Evolutionary conservation across 257 asterid genomes (phyloP).

Genomic region (Euphrasia confusa): DNA sequence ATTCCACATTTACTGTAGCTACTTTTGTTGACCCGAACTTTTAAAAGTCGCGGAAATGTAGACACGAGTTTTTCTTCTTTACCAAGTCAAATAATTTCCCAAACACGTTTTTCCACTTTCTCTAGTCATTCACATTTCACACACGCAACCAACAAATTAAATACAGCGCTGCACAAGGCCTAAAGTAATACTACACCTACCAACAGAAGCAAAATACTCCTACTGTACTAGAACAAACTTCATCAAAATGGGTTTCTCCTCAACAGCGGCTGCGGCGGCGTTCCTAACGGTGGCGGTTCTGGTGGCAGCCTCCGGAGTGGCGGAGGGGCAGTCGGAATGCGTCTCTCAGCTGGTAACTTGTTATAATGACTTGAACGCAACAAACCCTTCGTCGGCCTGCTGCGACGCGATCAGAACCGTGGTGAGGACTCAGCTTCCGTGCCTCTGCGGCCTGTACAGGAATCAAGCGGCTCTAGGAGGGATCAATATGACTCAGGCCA

Average conservation of each 20-base stretch:
- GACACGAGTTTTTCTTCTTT: too few relatives aligned
- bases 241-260: slow-evolving; percentile 25
- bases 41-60: too few relatives aligned
- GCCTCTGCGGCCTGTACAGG: slow-evolving; percentile 37
- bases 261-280: slow-evolving; percentile 19
- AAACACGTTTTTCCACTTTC: too few relatives aligned
- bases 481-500: slow-evolving; percentile 44
- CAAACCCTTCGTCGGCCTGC: slow-evolving; percentile 34
- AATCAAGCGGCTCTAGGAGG: slow-evolving; percentile 20
- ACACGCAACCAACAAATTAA: too few relatives aligned
- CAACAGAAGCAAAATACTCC: too few relatives aligned
- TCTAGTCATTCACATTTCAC: too few relatives aligned
- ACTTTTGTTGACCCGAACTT: too few relatives aligned
- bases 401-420: slow-evolving; percentile 37
- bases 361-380: slow-evolving; percentile 30
- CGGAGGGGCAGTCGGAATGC: slow-evolving; percentile 37
- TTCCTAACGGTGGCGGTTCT: slow-evolving; percentile 28
- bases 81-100: too few relatives aligned
- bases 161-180: too few relatives aligned
- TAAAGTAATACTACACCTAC: too few relatives aligned
- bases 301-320: slow-evolving; percentile 19
- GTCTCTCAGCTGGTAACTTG: slow-evolving; percentile 33
- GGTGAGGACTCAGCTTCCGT: slow-evolving; percentile 36
- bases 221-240: not conserved
- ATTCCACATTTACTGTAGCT: too few relatives aligned